phyloP scores from a whole-genome alignment of 768 basidiomycete species.

The Neoboletus magnificus region DNA sequence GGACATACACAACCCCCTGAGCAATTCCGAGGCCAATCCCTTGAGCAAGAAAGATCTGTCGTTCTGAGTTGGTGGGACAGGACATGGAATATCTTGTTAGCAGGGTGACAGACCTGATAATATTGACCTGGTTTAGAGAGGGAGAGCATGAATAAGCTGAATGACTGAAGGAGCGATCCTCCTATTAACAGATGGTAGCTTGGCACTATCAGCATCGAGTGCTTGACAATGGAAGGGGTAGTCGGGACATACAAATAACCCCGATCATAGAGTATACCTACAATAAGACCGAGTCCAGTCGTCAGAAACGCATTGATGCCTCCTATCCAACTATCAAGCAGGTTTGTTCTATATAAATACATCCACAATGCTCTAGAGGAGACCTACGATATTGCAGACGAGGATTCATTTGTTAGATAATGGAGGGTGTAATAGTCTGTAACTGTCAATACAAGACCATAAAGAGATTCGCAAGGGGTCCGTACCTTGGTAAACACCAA shows the following conservation, averaged over 20 bases:
- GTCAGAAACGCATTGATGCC: slow-evolving; percentile 44
- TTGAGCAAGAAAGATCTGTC: slow-evolving; percentile 47
- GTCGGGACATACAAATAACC: slow-evolving; percentile 43
- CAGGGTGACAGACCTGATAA: slow-evolving; percentile 37
- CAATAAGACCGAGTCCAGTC: slow-evolving; percentile 36
- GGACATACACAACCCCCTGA: slow-evolving; percentile 45
- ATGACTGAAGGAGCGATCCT: slow-evolving; percentile 42
- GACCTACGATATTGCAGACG: slow-evolving; percentile 38
- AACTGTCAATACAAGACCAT: neutral
- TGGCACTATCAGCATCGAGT: slow-evolving; percentile 1
- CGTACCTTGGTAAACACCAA: slow-evolving; percentile 41
- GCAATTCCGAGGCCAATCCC: slow-evolving; percentile 47
- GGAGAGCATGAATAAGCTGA: slow-evolving; percentile 45
- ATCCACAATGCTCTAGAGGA: neutral
- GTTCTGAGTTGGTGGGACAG: neutral
- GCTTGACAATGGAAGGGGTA: neutral
- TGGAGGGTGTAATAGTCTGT: slow-evolving; percentile 38
- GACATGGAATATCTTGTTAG: neutral
- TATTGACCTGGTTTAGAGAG: slow-evolving; percentile 39
- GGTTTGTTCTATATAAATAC: neutral
- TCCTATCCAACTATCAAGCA: slow-evolving; percentile 40
- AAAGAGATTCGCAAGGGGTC: neutral
- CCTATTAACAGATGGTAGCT: slow-evolving; percentile 45
- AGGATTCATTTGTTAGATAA: slow-evolving; percentile 33
- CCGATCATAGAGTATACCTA: slow-evolving; percentile 48